Percentiles rank a stretch among this genome's conserved stretches.
These are phyloP conservation scores for Nymphaea thermarum DNA, from an alignment of 164 flowering plant genomes.

Conservation along the genomic window DNA sequence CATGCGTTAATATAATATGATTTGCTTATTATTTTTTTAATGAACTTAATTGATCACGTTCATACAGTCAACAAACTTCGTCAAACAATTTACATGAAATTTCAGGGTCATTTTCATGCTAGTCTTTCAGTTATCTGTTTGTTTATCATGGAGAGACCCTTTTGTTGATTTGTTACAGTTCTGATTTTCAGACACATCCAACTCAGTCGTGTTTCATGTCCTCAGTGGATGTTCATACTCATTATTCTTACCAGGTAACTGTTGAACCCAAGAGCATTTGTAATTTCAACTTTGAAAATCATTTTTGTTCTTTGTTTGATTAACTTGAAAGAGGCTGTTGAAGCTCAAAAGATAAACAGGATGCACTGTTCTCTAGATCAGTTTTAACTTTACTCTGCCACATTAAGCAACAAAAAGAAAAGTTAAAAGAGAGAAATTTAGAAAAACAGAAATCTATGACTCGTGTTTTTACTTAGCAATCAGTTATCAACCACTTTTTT, in stretches of 20 bases:
- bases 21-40: no score
- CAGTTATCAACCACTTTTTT: not conserved
- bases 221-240: conserved; percentile 89
- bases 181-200: conserved; percentile 74
- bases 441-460: no score
- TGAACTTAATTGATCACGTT: not conserved
- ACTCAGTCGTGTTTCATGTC: conserved; percentile 98
- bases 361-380: no score
- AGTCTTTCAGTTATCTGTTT: no score
- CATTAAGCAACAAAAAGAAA: no score
- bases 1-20: no score
- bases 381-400: not conserved
- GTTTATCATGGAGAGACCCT: no score
- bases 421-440: no score
- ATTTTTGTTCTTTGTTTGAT: not conserved
- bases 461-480: no score
- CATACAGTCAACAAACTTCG: not conserved
- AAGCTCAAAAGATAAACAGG: no score
- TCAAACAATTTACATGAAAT: not conserved
- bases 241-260: conserved; percentile 84
- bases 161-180: not conserved
- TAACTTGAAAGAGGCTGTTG: not conserved
- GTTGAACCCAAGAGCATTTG: not conserved
- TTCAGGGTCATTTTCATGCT: no score
- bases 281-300: not conserved